These are phyloP conservation scores for Avena sativa DNA, from an alignment of 176 grass and related monocot genomes.

Conservation along the genomic window DNA sequence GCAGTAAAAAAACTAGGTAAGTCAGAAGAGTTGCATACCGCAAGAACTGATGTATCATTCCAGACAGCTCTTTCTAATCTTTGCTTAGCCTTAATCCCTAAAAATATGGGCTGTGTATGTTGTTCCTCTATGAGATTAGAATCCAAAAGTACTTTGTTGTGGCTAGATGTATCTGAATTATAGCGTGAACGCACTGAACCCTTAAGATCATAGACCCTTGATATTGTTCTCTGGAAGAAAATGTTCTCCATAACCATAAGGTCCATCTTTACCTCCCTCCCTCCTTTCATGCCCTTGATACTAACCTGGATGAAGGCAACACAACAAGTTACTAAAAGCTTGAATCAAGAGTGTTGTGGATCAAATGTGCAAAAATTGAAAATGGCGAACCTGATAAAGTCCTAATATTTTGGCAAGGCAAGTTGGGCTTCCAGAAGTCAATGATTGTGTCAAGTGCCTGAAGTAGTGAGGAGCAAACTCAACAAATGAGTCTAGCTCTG, in stretches of 20 bases:
- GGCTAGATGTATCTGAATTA: slow-evolving; percentile 72
- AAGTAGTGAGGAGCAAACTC: slow-evolving; percentile 90
- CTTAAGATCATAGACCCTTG: slow-evolving; percentile 92
- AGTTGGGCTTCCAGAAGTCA: slow-evolving; percentile 73
- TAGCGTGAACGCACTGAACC: slow-evolving; percentile 85
- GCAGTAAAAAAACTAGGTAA: slow-evolving; percentile 10
- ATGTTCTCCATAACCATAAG: slow-evolving; percentile 97
- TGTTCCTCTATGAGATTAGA: slow-evolving; percentile 84
- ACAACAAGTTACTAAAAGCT: slow-evolving; percentile 39
- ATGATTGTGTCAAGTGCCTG: slow-evolving; percentile 64
- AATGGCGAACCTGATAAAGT: slow-evolving; percentile 80
- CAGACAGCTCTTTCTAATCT: slow-evolving; percentile 81
- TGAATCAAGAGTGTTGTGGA: background rate
- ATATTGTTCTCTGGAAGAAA: slow-evolving; percentile 75
- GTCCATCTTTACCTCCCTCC: slow-evolving; percentile 83
- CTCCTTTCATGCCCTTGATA: slow-evolving; percentile 76
- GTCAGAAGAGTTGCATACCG: slow-evolving; percentile 53
- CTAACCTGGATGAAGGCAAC: slow-evolving; percentile 62
- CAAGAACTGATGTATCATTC: slow-evolving; percentile 96
- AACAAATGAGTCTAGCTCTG: slow-evolving; percentile 91
- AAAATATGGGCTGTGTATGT: slow-evolving; percentile 80
- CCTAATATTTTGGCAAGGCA: slow-evolving; percentile 89
- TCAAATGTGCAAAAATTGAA: background rate
- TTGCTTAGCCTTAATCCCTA: slow-evolving; percentile 71
- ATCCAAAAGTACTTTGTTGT: slow-evolving; percentile 90